Percentiles rank a stretch among this genome's conserved stretches.
Conservation (phyloP, 164 flowering plant species). For the Echeveria elegans region DNA sequence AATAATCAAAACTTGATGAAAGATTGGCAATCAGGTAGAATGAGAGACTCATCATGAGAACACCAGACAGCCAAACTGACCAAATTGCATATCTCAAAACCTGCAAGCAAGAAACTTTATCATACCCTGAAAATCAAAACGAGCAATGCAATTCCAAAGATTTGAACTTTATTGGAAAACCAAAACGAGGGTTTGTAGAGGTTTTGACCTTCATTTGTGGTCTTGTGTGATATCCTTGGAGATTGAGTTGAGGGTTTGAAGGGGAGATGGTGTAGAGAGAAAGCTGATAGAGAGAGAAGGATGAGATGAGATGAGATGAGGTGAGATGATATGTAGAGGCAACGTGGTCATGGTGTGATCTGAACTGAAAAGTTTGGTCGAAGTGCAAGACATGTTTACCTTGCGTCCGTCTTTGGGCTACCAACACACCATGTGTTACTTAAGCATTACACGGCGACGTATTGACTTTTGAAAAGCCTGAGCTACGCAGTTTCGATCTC, state of each 20-base stretch:
- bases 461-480: no score
- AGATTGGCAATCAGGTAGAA: slow-evolving; percentile 51
- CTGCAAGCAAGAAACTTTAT: slow-evolving; percentile 17
- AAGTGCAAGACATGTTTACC: background rate
- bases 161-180: background rate
- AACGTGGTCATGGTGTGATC: background rate
- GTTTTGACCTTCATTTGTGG: background rate
- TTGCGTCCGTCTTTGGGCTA: no score
- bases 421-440: no score
- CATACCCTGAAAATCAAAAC: background rate
- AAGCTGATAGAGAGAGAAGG: background rate
- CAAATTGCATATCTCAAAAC: slow-evolving; percentile 44
- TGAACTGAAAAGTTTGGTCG: background rate
- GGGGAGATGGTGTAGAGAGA: background rate
- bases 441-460: no score
- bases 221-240: background rate
- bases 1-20: slow-evolving; percentile 34
- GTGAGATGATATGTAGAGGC: no score
- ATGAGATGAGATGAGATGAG: no score
- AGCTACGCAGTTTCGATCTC: no score
- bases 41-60: slow-evolving; percentile 56
- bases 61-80: slow-evolving; percentile 83
- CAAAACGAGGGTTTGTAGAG: background rate
- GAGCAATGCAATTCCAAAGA: background rate
- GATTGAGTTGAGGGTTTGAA: background rate